Evolutionary conservation across 805 yeast genomes (phyloP).

Genomic region (Starmerella asiatica): DNA sequence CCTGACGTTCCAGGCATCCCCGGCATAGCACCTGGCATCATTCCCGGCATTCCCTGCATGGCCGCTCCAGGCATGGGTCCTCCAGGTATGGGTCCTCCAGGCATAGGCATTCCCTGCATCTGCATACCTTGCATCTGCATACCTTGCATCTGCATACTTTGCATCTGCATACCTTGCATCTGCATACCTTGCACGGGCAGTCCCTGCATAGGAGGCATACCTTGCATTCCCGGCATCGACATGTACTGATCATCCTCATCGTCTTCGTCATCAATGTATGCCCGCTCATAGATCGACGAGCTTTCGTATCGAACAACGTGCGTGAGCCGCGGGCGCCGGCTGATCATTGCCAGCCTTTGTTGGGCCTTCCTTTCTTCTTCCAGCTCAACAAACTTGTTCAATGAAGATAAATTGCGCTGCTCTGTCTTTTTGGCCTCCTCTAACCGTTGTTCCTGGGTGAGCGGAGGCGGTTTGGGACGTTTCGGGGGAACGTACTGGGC

Average conservation of each 20-base stretch:
- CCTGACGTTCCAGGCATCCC: too few species aligned
- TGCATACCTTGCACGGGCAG: too few species aligned
- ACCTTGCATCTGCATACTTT: too few species aligned
- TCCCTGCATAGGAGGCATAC: too few species aligned
- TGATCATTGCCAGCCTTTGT: constrained; percentile 58
- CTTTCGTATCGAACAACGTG: constrained; percentile 39
- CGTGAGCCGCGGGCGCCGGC: constrained; percentile 46
- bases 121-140: too few species aligned
- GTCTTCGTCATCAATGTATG: constrained; percentile 5
- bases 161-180: too few species aligned
- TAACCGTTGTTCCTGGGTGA: constrained; percentile 58
- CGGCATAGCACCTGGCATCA: too few species aligned
- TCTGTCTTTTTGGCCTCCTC: constrained; percentile 86
- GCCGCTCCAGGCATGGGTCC: too few species aligned
- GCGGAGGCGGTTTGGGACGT: constrained; percentile 21
- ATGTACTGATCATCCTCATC: constrained; percentile 2
- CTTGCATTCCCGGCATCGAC: too few species aligned
- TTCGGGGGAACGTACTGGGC: constrained; percentile 29
- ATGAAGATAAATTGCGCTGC: constrained; percentile 53
- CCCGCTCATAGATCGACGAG: constrained; percentile 4
- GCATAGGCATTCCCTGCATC: too few species aligned
- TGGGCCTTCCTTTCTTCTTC: constrained; percentile 67
- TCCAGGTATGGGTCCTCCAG: too few species aligned
- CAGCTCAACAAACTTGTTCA: constrained; percentile 68
- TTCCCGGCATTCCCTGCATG: too few species aligned